phyloP scores from a whole-genome alignment of 306 rosid species.

The Hippophae tibetana region DNA sequence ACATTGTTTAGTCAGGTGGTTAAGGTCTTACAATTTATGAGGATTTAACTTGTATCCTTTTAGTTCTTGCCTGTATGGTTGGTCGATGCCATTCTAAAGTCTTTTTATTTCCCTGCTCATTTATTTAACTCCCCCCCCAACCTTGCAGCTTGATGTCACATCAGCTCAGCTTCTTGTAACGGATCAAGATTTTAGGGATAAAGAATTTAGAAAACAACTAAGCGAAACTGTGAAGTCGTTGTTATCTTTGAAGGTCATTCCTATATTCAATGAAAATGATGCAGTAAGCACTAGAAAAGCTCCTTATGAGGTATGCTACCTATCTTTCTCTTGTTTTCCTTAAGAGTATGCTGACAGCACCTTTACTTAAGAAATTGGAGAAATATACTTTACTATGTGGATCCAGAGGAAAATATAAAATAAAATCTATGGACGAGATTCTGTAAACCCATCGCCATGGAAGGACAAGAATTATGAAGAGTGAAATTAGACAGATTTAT shows the following conservation, averaged over 20 bases:
- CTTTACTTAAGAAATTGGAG: neutral
- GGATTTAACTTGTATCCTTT: neutral
- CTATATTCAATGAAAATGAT: slow-evolving; percentile 88
- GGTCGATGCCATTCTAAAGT: neutral
- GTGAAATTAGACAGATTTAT: no score
- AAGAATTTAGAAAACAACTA: slow-evolving; percentile 80
- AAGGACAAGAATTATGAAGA: no score
- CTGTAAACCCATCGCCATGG: no score
- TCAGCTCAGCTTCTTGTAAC: slow-evolving; percentile 98
- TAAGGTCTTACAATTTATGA: slow-evolving; percentile 2
- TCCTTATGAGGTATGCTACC: slow-evolving; percentile 76
- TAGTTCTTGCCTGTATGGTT: neutral
- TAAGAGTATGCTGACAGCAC: neutral
- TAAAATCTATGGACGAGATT: no score
- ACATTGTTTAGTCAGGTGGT: slow-evolving; percentile 78
- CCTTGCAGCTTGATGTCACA: slow-evolving; percentile 75
- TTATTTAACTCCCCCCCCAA: slow-evolving; percentile 5
- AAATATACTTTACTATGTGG: no score
- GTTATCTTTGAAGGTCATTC: slow-evolving; percentile 64
- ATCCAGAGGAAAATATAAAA: no score
- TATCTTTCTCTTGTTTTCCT: slow-evolving; percentile 5
- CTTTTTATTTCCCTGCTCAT: slow-evolving; percentile 4
- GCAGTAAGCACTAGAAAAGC: slow-evolving; percentile 97
- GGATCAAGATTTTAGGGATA: slow-evolving; percentile 86
- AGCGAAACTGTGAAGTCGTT: slow-evolving; percentile 66